Base-by-base conservation (phyloP, 1,284 basidiomycete species). In the Ganoderma meredithae region DNA sequence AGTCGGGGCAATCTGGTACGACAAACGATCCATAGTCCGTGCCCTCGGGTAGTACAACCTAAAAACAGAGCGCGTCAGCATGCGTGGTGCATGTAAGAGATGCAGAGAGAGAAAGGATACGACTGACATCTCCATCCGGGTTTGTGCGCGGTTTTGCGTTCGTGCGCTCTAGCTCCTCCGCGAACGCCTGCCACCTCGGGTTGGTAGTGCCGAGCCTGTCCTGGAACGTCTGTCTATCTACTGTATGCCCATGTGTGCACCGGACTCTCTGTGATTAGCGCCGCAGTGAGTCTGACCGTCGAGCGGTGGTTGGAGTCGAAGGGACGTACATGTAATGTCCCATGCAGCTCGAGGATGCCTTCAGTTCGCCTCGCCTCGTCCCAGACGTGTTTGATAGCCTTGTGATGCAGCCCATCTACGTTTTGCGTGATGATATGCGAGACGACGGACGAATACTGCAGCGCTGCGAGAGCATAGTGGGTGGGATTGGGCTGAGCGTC, bases 401-500 rank as follows among this genome's bases (percentile, higher is more conserved):
- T 95, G 62, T 90, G 89, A 76, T 97, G 95, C 15, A 97, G 86
- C 9, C 95, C 95, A 76, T 98, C 96, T 8, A 98, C 95, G 74
- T 97, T 97, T 79, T 97, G 95, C 0, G 96, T 98, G 66, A 98
- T 90, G 33, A 96, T 79, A n/a, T 83, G 82, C 8, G 85, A 81
- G 22, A 93, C 83, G 63, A 90, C 79, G 8, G 85, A 86, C 8
- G 91, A 81, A 69, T 94, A 84, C 75, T 95, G 92, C 39, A 97
- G 83, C 1, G 95, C 93, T 1, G 94, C 92, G 33, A 98, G 81
- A 19, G 93, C 91, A 75, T 89, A 94, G 77, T 98, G 96, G 0
- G 92, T 95, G 5, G 94, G 90, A 73, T 97, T 98, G 1, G 95
- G 94, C 60, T 86, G 84, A 0, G 95, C 87, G 69, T 92, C 88